These are phyloP conservation scores for Hysterangium stoloniferum DNA, from an alignment of 768 basidiomycete genomes.

Conservation along the genomic window DNA sequence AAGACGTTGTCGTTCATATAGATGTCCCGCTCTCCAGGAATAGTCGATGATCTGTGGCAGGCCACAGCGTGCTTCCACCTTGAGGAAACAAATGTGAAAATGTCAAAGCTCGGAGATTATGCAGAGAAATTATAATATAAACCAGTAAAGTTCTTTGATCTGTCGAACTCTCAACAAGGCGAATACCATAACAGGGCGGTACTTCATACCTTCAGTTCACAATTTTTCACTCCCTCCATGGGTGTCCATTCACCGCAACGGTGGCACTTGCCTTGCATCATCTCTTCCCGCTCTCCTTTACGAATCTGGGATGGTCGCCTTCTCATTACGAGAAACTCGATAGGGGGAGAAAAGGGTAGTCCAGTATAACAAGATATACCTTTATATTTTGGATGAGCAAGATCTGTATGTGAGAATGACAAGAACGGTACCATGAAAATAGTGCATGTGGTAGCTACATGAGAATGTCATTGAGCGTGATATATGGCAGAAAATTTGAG, in stretches of 20 bases:
- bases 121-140: conserved; percentile 19
- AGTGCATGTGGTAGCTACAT: conserved; percentile 75
- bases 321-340: conserved; percentile 43
- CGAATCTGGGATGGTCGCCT: conserved; percentile 34
- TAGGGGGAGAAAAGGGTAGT: conserved; percentile 71
- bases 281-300: conserved; percentile 50
- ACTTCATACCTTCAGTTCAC: conserved; percentile 55
- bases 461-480: not conserved
- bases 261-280: conserved; percentile 73
- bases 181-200: not conserved
- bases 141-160: conserved; percentile 77
- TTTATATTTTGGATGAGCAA: conserved; percentile 21
- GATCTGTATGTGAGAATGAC: not conserved
- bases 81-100: not conserved
- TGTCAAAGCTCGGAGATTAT: not conserved
- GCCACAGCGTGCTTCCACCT: conserved; percentile 83
- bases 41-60: conserved; percentile 55
- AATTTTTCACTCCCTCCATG: conserved; percentile 65
- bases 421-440: conserved; percentile 50
- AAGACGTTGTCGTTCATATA: conserved; percentile 46
- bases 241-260: conserved; percentile 66
- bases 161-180: conserved; percentile 18
- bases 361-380: conserved; percentile 66
- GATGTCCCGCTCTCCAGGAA: conserved; percentile 50
- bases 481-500: not conserved